A percentile compares a stretch with the other conserved stretches of the same genome.
phyloP scores from a whole-genome alignment of 202 grass and related monocot species.

The Zoysia matrella region DNA sequence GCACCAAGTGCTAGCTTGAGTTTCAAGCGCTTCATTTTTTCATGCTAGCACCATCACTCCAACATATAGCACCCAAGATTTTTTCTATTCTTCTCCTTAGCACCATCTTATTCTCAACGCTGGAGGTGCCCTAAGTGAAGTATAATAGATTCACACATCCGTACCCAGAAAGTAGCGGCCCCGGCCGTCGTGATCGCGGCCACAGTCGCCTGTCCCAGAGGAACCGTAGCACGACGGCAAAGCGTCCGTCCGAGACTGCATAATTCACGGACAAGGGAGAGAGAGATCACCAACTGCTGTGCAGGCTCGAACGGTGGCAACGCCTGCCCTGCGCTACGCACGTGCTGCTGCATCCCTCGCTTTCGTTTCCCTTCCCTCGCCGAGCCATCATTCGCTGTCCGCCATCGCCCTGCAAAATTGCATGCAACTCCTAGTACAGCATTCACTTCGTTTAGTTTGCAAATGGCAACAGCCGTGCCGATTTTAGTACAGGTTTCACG shows the following conservation, averaged over 20 bases:
- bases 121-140: too few relatives aligned
- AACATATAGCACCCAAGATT: too few relatives aligned
- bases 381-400: neutral
- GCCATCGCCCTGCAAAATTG: neutral
- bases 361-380: slow-evolving; percentile 12
- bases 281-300: slow-evolving; percentile 24
- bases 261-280: slow-evolving; percentile 31
- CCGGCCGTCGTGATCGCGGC: neutral
- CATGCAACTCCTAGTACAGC: too few relatives aligned
- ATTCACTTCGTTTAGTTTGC: neutral
- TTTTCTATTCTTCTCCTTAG: too few relatives aligned
- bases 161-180: neutral
- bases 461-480: neutral
- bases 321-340: slow-evolving; percentile 53
- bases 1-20: too few relatives aligned
- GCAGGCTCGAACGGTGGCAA: slow-evolving; percentile 41
- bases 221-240: neutral
- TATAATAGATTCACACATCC: neutral
- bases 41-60: too few relatives aligned
- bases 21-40: too few relatives aligned
- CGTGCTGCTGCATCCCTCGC: slow-evolving; percentile 48
- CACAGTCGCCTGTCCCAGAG: neutral
- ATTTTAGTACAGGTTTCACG: neutral
- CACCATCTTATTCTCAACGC: too few relatives aligned
- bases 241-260: slow-evolving; percentile 22